phyloP scores from a whole-genome alignment of 1,284 basidiomycete genomes.

The Pisolithus thermaeus region DNA sequence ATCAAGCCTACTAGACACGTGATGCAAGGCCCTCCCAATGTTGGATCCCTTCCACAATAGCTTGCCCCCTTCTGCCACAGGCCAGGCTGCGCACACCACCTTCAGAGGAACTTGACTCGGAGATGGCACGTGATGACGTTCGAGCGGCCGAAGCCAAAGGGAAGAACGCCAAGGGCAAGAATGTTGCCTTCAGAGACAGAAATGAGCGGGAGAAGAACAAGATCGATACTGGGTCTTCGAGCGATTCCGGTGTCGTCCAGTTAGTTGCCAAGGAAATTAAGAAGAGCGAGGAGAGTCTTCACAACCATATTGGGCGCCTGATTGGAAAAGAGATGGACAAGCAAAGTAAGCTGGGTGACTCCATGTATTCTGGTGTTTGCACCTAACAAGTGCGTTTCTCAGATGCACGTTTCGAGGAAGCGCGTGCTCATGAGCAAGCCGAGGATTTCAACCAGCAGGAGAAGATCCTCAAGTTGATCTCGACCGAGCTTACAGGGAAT shows the following conservation, averaged over 20 bases:
- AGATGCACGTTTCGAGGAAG: slow-evolving; percentile 80
- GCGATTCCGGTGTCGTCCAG: slow-evolving; percentile 48
- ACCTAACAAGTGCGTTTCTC: slow-evolving; percentile 9
- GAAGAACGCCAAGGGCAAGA: slow-evolving; percentile 48
- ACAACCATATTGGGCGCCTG: slow-evolving; percentile 64
- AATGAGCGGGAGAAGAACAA: slow-evolving; percentile 37
- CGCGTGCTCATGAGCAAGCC: slow-evolving; percentile 65
- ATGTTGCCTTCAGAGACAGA: slow-evolving; percentile 58
- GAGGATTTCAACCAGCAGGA: slow-evolving; percentile 78
- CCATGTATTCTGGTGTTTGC: slow-evolving; percentile 1
- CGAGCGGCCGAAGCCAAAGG: slow-evolving; percentile 47
- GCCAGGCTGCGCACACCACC: slow-evolving; percentile 57
- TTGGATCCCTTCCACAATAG: slow-evolving; percentile 12
- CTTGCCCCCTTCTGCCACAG: slow-evolving; percentile 21
- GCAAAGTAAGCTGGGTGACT: slow-evolving; percentile 53
- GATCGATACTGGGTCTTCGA: slow-evolving; percentile 38
- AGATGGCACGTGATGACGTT: slow-evolving; percentile 53
- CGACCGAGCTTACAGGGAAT: slow-evolving; percentile 76
- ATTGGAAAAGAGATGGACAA: slow-evolving; percentile 83
- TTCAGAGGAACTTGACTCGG: slow-evolving; percentile 66
- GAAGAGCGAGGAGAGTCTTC: slow-evolving; percentile 74
- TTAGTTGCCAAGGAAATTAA: slow-evolving; percentile 66
- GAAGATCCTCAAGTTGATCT: slow-evolving; percentile 80
- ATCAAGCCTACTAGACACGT: slow-evolving; percentile 35
- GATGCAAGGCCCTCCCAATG: slow-evolving; percentile 25